phyloP scores from a whole-genome alignment of 768 basidiomycete species.

The Amanita inopinata region DNA sequence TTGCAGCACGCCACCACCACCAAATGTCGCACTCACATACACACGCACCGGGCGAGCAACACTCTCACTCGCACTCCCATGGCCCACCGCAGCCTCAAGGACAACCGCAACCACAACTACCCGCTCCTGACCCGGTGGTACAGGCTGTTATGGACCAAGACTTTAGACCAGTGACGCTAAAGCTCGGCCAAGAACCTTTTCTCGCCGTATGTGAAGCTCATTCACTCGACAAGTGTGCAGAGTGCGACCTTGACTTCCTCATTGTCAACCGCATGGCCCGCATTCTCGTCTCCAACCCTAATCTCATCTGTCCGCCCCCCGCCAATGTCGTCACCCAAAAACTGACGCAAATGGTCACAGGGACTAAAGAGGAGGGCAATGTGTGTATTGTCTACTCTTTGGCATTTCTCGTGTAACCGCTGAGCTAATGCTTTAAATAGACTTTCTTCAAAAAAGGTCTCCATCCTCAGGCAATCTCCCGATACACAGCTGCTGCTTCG shows the following conservation, averaged over 20 bases:
- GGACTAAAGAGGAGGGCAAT: slow-evolving; percentile 92
- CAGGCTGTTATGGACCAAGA: slow-evolving; percentile 73
- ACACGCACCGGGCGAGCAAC: slow-evolving; percentile 47
- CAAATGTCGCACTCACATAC: slow-evolving; percentile 59
- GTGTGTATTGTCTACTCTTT: slow-evolving; percentile 36
- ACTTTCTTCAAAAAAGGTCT: slow-evolving; percentile 69
- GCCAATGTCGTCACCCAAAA: slow-evolving; percentile 68
- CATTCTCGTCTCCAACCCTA: slow-evolving; percentile 58
- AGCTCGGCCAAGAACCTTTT: slow-evolving; percentile 42
- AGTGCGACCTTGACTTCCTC: slow-evolving; percentile 66
- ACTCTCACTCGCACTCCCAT: slow-evolving; percentile 42
- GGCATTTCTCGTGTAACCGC: background rate
- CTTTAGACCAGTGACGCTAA: slow-evolving; percentile 48
- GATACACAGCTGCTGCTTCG: slow-evolving; percentile 71
- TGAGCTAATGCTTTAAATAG: slow-evolving; percentile 31
- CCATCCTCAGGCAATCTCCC: slow-evolving; percentile 59
- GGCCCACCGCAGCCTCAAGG: slow-evolving; percentile 28
- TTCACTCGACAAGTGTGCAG: slow-evolving; percentile 62
- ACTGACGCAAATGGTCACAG: slow-evolving; percentile 61
- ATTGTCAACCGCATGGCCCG: slow-evolving; percentile 69
- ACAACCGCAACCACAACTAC: slow-evolving; percentile 34
- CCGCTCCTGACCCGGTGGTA: slow-evolving; percentile 57
- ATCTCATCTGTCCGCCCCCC: slow-evolving; percentile 72
- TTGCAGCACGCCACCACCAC: background rate
- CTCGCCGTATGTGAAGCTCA: slow-evolving; percentile 58